These are phyloP conservation scores for Sherardia arvensis DNA, from an alignment of 257 asterid species.

Conservation along the genomic window DNA sequence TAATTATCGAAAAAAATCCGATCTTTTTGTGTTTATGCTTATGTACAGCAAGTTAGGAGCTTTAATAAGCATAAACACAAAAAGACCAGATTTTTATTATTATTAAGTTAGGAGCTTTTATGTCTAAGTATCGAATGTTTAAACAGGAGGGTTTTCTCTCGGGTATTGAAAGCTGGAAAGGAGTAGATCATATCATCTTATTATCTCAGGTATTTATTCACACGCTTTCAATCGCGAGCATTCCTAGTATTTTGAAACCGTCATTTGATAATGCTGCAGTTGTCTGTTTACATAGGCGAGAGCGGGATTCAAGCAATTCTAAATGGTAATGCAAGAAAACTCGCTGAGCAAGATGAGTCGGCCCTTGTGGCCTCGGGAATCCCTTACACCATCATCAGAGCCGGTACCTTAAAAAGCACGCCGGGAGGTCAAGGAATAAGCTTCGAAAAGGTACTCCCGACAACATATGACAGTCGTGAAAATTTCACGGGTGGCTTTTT, in stretches of 20 bases:
- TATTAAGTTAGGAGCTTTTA: too few relatives aligned
- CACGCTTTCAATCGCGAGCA: conserved; percentile 12
- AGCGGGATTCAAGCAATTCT: conserved; percentile 74
- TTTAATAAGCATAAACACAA: too few relatives aligned
- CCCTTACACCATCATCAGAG: conserved; percentile 71
- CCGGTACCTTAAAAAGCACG: conserved; percentile 48
- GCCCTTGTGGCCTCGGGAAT: conserved; percentile 50
- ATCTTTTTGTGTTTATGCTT: not conserved
- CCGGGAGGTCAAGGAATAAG: conserved; percentile 79
- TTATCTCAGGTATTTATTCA: conserved; percentile 67
- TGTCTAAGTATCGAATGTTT: not conserved
- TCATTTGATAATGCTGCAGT: conserved; percentile 68
- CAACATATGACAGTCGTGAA: not conserved
- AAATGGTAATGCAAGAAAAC: conserved; percentile 53
- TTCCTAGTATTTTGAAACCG: conserved; percentile 16
- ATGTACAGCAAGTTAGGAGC: not conserved
- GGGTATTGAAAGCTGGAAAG: conserved; percentile 67
- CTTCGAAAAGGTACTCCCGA: conserved; percentile 53
- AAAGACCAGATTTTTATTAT: too few relatives aligned
- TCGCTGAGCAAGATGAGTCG: conserved; percentile 68
- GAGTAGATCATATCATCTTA: conserved; percentile 67
- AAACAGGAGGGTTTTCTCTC: conserved; percentile 63
- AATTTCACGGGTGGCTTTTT: too few relatives aligned
- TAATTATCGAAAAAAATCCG: not conserved
- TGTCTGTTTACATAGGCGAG: conserved; percentile 66